Evolutionary conservation across 2,329 filamentous ascomycete species (phyloP).

Genomic region (Aspergillus jensenii): DNA sequence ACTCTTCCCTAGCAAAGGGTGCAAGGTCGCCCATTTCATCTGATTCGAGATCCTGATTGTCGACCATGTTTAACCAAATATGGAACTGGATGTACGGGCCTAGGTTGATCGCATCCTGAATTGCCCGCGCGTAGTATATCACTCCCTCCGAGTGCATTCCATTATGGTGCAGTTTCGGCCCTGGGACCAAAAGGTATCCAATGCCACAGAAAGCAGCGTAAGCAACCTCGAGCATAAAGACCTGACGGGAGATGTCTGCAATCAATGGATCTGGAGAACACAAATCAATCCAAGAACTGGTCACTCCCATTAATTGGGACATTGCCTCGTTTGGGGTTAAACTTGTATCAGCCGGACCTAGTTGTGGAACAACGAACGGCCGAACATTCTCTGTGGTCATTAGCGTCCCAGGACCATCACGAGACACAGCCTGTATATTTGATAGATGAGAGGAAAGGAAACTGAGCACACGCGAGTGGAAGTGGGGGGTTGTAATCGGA

Average conservation of each 20-base stretch:
- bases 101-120: conserved; percentile 74
- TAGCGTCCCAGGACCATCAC: conserved; percentile 39
- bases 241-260: conserved; percentile 82
- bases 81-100: conserved; percentile 77
- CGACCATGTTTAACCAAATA: conserved; percentile 80
- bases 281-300: conserved; percentile 92
- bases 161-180: conserved; percentile 66
- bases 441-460: conserved; percentile 54
- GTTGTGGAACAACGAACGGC: conserved; percentile 40
- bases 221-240: conserved; percentile 84
- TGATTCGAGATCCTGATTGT: conserved; percentile 60
- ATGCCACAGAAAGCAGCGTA: conserved; percentile 96
- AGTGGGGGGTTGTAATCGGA: conserved; percentile 60
- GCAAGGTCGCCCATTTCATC: conserved; percentile 46
- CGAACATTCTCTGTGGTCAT: conserved; percentile 42
- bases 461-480: conserved; percentile 58
- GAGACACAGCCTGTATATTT: conserved; percentile 37
- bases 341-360: conserved; percentile 52
- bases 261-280: conserved; percentile 79
- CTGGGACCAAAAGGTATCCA: conserved; percentile 76
- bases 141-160: conserved; percentile 51
- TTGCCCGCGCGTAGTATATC: conserved; percentile 77
- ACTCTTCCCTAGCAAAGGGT: conserved; percentile 44
- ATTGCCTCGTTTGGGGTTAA: conserved; percentile 80
- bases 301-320: conserved; percentile 72